Base-by-base conservation (phyloP, 2,329 filamentous ascomycete species). In the Zasmidium angulare region DNA sequence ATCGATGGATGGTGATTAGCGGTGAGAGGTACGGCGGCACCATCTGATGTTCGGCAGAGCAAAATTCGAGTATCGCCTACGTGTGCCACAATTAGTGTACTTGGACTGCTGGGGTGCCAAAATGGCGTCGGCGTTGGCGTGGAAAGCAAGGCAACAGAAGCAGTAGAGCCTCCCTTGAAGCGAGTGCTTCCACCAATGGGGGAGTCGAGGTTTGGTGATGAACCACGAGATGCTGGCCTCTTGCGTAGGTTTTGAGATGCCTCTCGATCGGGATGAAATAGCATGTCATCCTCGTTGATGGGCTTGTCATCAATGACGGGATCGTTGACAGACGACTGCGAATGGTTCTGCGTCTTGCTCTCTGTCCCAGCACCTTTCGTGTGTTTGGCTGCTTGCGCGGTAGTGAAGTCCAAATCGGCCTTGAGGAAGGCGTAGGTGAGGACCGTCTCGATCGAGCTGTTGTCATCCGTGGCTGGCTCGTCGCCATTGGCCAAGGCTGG, bases 131-230 rank as follows among this genome's bases (percentile, higher is more conserved):
- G 88, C 0, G 91, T 96, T 0, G 93, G 92, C 0, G 95, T 98
- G 0, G 92, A 96, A 57, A 99, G 91, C 71, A 99, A 83, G 1
- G 88, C 93, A 19, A 97, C 80, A 19, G 91, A 96, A 46, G 91
- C 93, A 1, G 95, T 99, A 55, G 92, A 96, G 58, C 95, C 95
- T 61, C 95, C 95, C 71, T 93, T 90, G 80, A 98, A 98, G 60
- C 91, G 89, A 24, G 82, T 86, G 23, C 60, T 62, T 9, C 90
- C 90, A 24, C 91, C 91, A 62, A 96, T 93, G 26, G 80, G 69
- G 82, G 82, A 31, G 79, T 81, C 1, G 79, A 86, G 14, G 47
- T 73, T 66, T 21, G 84, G 84, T 1, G 82, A 80, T 3, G 78
- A 74, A 53, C 81, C 78, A 26, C 62, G 60, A 31, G 68, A 66